phyloP scores from a whole-genome alignment of 2,329 filamentous ascomycete species.

The Nemania diffusa region DNA sequence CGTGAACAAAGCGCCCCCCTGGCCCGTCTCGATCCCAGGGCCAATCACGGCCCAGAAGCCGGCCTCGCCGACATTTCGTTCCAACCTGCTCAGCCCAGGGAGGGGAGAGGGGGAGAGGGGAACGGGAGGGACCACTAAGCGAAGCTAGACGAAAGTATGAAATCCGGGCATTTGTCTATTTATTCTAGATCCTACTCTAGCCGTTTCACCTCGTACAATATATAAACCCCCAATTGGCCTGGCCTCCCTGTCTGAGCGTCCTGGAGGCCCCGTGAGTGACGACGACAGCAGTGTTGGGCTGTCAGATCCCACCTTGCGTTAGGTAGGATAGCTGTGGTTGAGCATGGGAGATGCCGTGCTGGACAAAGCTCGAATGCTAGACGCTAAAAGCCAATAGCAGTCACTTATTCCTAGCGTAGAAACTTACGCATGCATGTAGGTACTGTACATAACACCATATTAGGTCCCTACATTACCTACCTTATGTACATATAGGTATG shows the following conservation, averaged over 20 bases:
- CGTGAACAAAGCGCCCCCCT: background rate
- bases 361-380: background rate
- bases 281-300: background rate
- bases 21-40: background rate
- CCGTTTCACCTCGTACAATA: background rate
- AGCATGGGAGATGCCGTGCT: background rate
- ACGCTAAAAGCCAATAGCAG: background rate
- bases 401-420: background rate
- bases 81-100: background rate
- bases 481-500: no score
- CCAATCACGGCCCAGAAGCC: background rate
- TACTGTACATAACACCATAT: no score
- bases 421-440: no score
- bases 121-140: constrained; percentile 6
- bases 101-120: background rate
- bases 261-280: background rate
- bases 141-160: constrained; percentile 15
- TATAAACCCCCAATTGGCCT: background rate
- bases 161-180: background rate
- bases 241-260: background rate
- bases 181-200: background rate
- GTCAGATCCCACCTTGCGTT: background rate
- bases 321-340: background rate
- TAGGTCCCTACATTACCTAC: no score
- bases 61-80: background rate